A percentile compares a stretch with the other conserved stretches of the same genome.
Conservation (phyloP, 108 stramenopile species). For the Parmales sp. region DNA sequence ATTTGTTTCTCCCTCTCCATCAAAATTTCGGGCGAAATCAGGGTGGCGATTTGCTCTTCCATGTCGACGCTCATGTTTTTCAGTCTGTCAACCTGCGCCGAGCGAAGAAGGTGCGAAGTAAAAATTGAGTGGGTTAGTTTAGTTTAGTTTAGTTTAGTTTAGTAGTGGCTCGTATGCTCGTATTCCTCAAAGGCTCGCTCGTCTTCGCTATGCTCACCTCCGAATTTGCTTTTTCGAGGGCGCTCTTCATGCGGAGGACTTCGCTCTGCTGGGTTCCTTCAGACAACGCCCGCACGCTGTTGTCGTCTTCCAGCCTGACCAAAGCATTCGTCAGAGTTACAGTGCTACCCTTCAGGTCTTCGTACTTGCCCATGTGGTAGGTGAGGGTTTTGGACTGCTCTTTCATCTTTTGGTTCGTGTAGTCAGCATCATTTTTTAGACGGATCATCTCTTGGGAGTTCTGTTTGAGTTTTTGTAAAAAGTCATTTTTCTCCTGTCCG, state of each 20-base stretch:
- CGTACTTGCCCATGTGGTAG: slow-evolving; percentile 6
- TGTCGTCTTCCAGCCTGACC: slow-evolving; percentile 8
- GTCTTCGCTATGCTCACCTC: no score
- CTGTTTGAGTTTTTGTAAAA: not conserved
- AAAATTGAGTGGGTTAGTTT: no score
- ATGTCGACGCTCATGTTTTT: slow-evolving; percentile 2
- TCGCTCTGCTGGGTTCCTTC: slow-evolving; percentile 6
- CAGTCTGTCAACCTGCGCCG: not conserved
- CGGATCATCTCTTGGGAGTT: not conserved
- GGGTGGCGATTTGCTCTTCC: slow-evolving; percentile 2
- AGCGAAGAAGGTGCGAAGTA: no score
- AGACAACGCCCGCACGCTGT: not conserved
- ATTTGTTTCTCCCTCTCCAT: slow-evolving; percentile 3
- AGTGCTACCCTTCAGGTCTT: not conserved
- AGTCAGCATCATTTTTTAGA: not conserved
- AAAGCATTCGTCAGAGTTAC: not conserved
- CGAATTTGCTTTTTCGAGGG: not conserved
- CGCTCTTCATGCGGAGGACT: not conserved
- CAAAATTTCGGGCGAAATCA: not conserved
- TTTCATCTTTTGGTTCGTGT: not conserved
- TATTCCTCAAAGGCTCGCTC: no score
- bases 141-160: no score
- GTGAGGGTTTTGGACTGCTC: no score
- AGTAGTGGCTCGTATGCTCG: no score
- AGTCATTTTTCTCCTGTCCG: slow-evolving; percentile 5